Percentiles rank a stretch among this genome's conserved stretches.
Evolutionary conservation across 73 alveolate genomes (phyloP).

Genomic region (Tetrahymena malaccensis): DNA sequence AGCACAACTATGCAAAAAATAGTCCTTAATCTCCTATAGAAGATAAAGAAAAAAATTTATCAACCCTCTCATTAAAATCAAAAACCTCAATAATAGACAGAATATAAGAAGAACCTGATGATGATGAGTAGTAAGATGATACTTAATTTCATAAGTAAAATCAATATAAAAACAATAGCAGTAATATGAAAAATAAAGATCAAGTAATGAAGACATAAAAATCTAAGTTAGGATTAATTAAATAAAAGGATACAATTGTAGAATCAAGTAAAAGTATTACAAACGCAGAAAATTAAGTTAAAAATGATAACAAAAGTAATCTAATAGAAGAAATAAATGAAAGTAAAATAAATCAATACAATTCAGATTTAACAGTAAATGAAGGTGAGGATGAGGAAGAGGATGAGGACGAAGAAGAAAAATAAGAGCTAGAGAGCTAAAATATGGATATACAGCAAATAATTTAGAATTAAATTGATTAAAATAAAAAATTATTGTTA

Average conservation of each 20-base stretch:
- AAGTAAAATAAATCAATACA: background rate
- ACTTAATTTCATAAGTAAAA: background rate
- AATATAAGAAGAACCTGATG: background rate
- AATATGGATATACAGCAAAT: background rate
- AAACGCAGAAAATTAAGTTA: background rate
- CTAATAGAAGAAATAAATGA: background rate
- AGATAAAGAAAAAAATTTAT: background rate
- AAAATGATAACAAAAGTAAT: background rate
- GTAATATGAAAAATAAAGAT: background rate
- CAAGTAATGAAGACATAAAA: background rate
- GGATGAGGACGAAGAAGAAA: background rate
- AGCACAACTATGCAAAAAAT: background rate
- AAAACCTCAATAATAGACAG: background rate
- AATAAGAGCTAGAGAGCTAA: background rate
- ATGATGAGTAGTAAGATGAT: background rate
- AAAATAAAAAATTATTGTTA: background rate
- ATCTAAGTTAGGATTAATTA: background rate
- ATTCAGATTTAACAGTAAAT: background rate
- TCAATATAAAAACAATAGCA: background rate
- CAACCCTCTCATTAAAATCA: background rate
- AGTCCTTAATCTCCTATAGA: background rate
- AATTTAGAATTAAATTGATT: background rate
- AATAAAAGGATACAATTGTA: background rate
- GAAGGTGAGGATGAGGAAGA: background rate
- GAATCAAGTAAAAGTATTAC: background rate